Evolutionary conservation across 495 filamentous ascomycete species (phyloP).

Genomic region (Penicillium salamii): DNA sequence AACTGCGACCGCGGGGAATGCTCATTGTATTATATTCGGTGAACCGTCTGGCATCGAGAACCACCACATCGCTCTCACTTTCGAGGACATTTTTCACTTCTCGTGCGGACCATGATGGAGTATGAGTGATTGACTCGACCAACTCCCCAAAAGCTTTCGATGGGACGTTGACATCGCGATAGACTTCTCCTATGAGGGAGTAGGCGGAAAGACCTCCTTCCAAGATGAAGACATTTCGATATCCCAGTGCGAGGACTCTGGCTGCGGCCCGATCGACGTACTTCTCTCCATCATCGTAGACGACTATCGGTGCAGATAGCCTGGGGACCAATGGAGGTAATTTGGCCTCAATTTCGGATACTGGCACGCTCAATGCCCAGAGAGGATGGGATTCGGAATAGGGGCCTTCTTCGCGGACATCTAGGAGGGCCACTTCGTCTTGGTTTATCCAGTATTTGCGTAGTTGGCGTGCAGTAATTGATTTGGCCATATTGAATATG

Average conservation of each 20-base stretch:
- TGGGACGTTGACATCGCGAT: constrained; percentile 28
- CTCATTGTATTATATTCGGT: constrained; percentile 27
- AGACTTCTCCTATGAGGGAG: constrained; percentile 19
- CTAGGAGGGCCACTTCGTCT: constrained; percentile 19
- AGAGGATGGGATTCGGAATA: constrained; percentile 22
- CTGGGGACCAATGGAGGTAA: constrained; percentile 17
- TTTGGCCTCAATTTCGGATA: constrained; percentile 22
- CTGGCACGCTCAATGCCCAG: constrained; percentile 21
- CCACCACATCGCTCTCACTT: constrained; percentile 12
- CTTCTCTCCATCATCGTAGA: constrained; percentile 23
- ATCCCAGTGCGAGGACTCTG: constrained; percentile 15
- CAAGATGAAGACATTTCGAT: constrained; percentile 16
- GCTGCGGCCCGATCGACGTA: constrained; percentile 16
- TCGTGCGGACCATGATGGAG: constrained; percentile 21
- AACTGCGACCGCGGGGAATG: constrained; percentile 25
- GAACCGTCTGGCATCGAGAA: constrained; percentile 24
- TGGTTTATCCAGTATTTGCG: constrained; percentile 16
- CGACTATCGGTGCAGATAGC: constrained; percentile 12
- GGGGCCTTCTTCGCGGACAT: constrained; percentile 27
- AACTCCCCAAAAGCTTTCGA: constrained; percentile 30
- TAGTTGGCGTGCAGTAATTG: constrained; percentile 10
- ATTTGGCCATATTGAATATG: constrained; percentile 10
- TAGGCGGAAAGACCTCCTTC: constrained; percentile 22
- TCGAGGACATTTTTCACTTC: constrained; percentile 19
- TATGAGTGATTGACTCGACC: constrained; percentile 27